Base-by-base conservation (phyloP, 495 filamentous ascomycete genomes). In the Neurospora terricola region DNA sequence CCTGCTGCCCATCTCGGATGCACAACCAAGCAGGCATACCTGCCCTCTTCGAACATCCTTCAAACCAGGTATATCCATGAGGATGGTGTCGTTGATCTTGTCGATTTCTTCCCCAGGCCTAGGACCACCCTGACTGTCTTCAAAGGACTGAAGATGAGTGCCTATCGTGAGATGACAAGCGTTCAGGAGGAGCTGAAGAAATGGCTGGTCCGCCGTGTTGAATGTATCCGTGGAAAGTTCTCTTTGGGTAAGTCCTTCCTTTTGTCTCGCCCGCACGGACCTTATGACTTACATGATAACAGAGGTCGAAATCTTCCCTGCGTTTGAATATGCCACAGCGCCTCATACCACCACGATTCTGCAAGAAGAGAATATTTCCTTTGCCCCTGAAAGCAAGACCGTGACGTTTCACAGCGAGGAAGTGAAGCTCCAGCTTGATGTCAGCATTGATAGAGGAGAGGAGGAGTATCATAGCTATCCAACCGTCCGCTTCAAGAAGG, bases 51-150 rank as follows among this genome's bases (percentile, higher is more conserved):
- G 34, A 91, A 91, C 76, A 87, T 93, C 66, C 85, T 93, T 0
- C 90, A 92, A 74, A 92, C 84, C 0, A 83, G 90, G 37, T 93
- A 90, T 81, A 91, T 91, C 76, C 86, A 88, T 69, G 90, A 93
- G 75, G 87, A 89, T 71, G 91, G 91, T 1, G 90, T 91, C 0
- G 86, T 91, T 1, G 90, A 90, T n/a, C 76, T 92, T 39, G 80
- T 90, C 39, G 91, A 93, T 76, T 93, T 91, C 82, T 93, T 93
- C 71, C 91, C 91, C 4, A 83, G 88, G 0, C 88, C 88, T 0
- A 88, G 85, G 78, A 80, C 75, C 54, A 77, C 84, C 66, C 80
- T 79, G 23, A 81, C 84, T 39, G 70, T 83, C 16, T 78, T 80
- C 72, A 84, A 82, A 59, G 81, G 81, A 10, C 75, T 81, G 14